These are phyloP conservation scores for Saturnispora zaruensis DNA, from an alignment of 805 yeast species.

Conservation along the genomic window DNA sequence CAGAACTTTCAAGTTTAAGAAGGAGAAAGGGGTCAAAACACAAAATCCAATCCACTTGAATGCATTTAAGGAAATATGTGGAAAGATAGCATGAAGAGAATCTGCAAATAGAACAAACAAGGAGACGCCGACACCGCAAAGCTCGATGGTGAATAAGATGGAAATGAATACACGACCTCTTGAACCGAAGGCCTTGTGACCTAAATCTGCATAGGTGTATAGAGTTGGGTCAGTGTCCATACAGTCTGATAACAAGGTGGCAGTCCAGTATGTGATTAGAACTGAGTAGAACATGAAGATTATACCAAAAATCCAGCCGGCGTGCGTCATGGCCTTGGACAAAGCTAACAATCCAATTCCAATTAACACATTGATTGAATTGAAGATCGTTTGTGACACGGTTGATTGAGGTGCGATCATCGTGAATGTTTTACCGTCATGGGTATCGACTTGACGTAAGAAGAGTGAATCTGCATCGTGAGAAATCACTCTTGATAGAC, in stretches of 20 bases:
- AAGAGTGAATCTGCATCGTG: conserved; percentile 24
- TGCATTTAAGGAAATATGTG: conserved; percentile 39
- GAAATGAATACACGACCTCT: conserved; percentile 69
- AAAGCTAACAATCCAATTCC: conserved; percentile 63
- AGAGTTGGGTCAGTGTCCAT: conserved; percentile 74
- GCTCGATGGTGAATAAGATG: conserved; percentile 63
- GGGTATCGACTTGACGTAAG: conserved; percentile 51
- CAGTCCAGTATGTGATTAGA: conserved; percentile 64
- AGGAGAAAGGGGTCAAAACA: conserved; percentile 71
- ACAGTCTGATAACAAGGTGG: conserved; percentile 61
- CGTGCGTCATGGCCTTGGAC: conserved; percentile 54
- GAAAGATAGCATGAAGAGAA: conserved; percentile 64
- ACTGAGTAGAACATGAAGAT: conserved; percentile 55
- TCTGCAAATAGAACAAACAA: conserved; percentile 78
- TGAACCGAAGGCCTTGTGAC: conserved; percentile 77
- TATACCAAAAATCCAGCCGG: conserved; percentile 62
- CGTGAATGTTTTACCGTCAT: conserved; percentile 61
- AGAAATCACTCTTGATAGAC: conserved; percentile 17
- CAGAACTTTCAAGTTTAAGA: conserved; percentile 46
- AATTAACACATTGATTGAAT: conserved; percentile 55
- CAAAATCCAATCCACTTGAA: conserved; percentile 64
- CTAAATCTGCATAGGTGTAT: conserved; percentile 83
- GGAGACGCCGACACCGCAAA: conserved; percentile 75
- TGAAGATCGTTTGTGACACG: conserved; percentile 61
- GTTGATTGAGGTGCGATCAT: conserved; percentile 76